These are phyloP conservation scores for Fusarium guadeloupense DNA, from an alignment of 2,329 filamentous ascomycete species.

Conservation along the genomic window DNA sequence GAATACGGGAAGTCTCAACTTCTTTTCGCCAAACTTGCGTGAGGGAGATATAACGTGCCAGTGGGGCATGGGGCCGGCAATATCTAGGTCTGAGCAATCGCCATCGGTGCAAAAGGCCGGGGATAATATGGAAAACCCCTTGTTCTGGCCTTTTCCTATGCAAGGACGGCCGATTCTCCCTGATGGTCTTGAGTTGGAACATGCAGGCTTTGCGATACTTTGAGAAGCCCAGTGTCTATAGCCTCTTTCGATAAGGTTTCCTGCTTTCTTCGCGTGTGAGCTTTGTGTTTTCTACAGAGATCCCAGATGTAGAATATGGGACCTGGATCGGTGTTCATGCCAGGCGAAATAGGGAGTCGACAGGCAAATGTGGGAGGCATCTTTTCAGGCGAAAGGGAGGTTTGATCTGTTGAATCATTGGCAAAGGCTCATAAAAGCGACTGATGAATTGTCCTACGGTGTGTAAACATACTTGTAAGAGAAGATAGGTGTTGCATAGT, in stretches of 20 bases:
- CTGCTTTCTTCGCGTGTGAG: not conserved
- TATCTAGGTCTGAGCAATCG: constrained; percentile 21
- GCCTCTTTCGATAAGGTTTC: not conserved
- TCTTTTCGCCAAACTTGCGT: constrained; percentile 62
- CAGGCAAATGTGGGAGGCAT: constrained; percentile 5
- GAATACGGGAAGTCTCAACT: constrained; percentile 63
- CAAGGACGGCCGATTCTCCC: constrained; percentile 65
- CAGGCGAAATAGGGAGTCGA: constrained; percentile 12
- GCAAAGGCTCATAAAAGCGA: constrained; percentile 4
- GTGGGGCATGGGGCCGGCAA: constrained; percentile 51
- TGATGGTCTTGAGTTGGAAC: constrained; percentile 56
- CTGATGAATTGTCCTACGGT: not conserved
- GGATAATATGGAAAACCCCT: constrained; percentile 59
- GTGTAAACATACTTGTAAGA: not conserved
- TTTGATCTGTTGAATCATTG: constrained; percentile 8
- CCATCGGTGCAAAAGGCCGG: constrained; percentile 42
- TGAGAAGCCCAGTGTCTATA: not conserved
- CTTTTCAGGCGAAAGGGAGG: constrained; percentile 14
- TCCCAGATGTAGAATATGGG: not conserved
- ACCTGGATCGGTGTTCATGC: constrained; percentile 1
- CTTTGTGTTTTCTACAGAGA: not conserved
- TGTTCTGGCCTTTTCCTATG: constrained; percentile 71
- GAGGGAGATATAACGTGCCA: constrained; percentile 59
- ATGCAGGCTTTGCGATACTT: constrained; percentile 60
- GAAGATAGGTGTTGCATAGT: not conserved